phyloP scores from a whole-genome alignment of 2,329 filamentous ascomycete genomes.

The Aspergillus sp. region DNA sequence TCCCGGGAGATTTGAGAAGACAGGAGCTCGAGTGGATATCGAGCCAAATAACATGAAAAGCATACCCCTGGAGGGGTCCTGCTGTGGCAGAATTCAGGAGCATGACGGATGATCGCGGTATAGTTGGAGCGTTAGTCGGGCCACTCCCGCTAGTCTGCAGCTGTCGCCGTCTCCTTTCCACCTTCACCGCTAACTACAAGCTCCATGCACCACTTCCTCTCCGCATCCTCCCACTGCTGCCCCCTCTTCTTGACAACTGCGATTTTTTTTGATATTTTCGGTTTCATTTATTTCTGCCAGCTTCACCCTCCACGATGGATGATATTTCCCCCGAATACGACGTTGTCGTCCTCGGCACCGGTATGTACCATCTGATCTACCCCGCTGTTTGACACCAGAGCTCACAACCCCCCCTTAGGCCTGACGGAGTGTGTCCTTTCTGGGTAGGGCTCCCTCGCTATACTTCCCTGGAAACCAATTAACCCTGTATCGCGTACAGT shows the following conservation, averaged over 20 bases:
- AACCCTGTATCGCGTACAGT: conserved; percentile 48
- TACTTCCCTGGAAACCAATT: conserved; percentile 11
- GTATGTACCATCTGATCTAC: conserved; percentile 52
- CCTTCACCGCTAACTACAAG: conserved; percentile 13
- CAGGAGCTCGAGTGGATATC: conserved; percentile 7
- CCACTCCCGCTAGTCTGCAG: neutral
- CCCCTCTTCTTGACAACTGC: conserved; percentile 11
- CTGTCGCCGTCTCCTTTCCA: conserved; percentile 7
- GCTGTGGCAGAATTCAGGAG: neutral
- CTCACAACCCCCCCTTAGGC: conserved; percentile 56
- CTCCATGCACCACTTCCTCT: conserved; percentile 18
- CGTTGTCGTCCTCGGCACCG: conserved; percentile 96
- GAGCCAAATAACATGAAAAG: neutral
- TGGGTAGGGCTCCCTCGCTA: conserved; percentile 61
- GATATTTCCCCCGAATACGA: conserved; percentile 99
- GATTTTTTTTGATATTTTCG: neutral
- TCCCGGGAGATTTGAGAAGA: conserved; percentile 1
- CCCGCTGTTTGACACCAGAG: conserved; percentile 32
- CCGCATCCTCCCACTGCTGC: conserved; percentile 21
- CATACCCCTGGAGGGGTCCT: neutral
- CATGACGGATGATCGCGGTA: neutral
- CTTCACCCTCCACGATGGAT: conserved; percentile 67
- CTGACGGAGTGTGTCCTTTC: conserved; percentile 99
- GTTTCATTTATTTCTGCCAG: neutral
- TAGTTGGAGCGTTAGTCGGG: neutral